These are phyloP conservation scores for Talaromyces borbonicus DNA, from an alignment of 495 filamentous ascomycete species.

Conservation along the genomic window DNA sequence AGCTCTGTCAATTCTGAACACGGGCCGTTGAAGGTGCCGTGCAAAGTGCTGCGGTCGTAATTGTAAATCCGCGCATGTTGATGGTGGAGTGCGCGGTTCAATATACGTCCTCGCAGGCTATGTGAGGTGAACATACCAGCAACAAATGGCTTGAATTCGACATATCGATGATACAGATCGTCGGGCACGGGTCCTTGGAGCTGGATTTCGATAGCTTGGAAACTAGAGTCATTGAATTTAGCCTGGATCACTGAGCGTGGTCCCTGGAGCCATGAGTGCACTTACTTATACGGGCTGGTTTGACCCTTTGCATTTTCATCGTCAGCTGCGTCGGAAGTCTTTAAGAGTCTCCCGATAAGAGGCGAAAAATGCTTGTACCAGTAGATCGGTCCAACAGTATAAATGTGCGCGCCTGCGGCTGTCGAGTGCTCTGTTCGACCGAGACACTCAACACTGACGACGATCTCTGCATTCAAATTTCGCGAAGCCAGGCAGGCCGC, in stretches of 20 bases:
- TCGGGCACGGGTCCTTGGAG: slow-evolving; percentile 71
- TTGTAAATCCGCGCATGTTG: slow-evolving; percentile 87
- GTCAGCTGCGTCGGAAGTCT: slow-evolving; percentile 55
- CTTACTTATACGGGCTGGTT: slow-evolving; percentile 58
- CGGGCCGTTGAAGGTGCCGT: slow-evolving; percentile 50
- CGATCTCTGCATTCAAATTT: slow-evolving; percentile 49
- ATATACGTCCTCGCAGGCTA: slow-evolving; percentile 64
- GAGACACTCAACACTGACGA: slow-evolving; percentile 61
- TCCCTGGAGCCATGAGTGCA: too few relatives aligned
- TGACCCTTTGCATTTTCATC: slow-evolving; percentile 43
- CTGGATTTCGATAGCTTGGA: slow-evolving; percentile 90
- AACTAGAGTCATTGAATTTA: slow-evolving; percentile 42
- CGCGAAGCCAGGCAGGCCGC: slow-evolving; percentile 43
- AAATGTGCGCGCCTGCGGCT: slow-evolving; percentile 70
- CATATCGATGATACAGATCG: slow-evolving; percentile 76
- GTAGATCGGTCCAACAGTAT: slow-evolving; percentile 62
- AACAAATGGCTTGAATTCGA: slow-evolving; percentile 86
- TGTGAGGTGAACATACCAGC: slow-evolving; percentile 74
- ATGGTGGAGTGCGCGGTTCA: slow-evolving; percentile 79
- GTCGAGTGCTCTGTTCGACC: slow-evolving; percentile 59
- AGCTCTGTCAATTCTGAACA: slow-evolving; percentile 56
- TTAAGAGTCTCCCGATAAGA: slow-evolving; percentile 72
- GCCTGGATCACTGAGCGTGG: too few relatives aligned
- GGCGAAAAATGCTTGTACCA: slow-evolving; percentile 85
- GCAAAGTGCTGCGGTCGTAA: slow-evolving; percentile 61